Evolutionary conservation across 768 basidiomycete species (phyloP).

Genomic region (Coprinopsis cinerea): DNA sequence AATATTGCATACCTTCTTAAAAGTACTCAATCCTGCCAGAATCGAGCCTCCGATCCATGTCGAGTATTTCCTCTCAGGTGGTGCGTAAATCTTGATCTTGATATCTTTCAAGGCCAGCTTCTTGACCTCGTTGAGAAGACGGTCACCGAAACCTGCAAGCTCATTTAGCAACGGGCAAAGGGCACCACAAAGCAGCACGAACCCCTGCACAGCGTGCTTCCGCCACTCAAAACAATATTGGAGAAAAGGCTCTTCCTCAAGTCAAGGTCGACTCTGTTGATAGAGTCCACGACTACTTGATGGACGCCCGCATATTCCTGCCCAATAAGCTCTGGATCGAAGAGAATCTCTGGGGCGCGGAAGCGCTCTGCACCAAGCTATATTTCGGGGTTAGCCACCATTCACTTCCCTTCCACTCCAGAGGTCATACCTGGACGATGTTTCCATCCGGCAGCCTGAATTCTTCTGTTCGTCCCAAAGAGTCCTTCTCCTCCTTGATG

Average conservation of each 20-base stretch:
- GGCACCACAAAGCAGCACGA: slow-evolving; percentile 15
- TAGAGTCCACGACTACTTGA: slow-evolving; percentile 98
- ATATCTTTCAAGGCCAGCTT: slow-evolving; percentile 92
- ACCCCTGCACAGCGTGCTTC: slow-evolving; percentile 95
- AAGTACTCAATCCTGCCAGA: slow-evolving; percentile 90
- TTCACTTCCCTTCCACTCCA: slow-evolving; percentile 4
- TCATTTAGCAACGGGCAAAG: not conserved
- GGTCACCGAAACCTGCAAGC: slow-evolving; percentile 81
- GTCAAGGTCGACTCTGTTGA: slow-evolving; percentile 93
- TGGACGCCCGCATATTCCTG: slow-evolving; percentile 96
- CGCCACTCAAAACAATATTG: slow-evolving; percentile 95
- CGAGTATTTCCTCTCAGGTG: slow-evolving; percentile 98
- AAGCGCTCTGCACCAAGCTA: slow-evolving; percentile 94
- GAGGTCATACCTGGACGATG: slow-evolving; percentile 62
- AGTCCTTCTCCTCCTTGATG: slow-evolving; percentile 92
- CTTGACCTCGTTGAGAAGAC: slow-evolving; percentile 94
- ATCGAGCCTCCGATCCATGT: slow-evolving; percentile 98
- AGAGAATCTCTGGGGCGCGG: slow-evolving; percentile 94
- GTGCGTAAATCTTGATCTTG: slow-evolving; percentile 98
- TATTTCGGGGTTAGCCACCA: slow-evolving; percentile 9
- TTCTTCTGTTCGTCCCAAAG: slow-evolving; percentile 69
- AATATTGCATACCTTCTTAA: slow-evolving; percentile 76
- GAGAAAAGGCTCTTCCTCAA: slow-evolving; percentile 92
- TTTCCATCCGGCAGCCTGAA: slow-evolving; percentile 96
- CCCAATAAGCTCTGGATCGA: slow-evolving; percentile 95